Conservation (phyloP, 2,329 filamentous ascomycete species). For the Aspergillus aculeatus region DNA sequence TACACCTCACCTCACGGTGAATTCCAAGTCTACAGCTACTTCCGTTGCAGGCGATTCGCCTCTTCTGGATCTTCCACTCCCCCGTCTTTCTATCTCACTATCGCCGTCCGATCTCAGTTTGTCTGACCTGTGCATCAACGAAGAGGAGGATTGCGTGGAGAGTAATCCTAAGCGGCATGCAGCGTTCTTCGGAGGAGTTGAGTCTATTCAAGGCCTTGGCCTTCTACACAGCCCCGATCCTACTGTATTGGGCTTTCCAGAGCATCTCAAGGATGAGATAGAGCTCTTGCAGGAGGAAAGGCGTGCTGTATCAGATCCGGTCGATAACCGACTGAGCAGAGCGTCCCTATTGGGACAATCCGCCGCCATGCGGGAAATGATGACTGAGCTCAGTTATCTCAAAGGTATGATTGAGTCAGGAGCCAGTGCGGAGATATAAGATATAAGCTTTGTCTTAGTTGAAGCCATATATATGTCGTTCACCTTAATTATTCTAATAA, state of each 20-base stretch:
- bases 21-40: constrained; percentile 31
- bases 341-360: constrained; percentile 28
- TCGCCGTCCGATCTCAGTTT: constrained; percentile 29
- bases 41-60: constrained; percentile 29
- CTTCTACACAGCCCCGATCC: constrained; percentile 26
- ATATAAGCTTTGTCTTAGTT: neutral
- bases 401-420: constrained; percentile 47
- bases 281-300: neutral
- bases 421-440: constrained; percentile 18
- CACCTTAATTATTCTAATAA: neutral
- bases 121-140: constrained; percentile 34
- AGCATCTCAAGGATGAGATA: constrained; percentile 10
- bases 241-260: constrained; percentile 24
- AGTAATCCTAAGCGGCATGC: constrained; percentile 40
- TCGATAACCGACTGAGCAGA: constrained; percentile 16
- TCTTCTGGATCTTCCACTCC: constrained; percentile 24
- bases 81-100: constrained; percentile 27
- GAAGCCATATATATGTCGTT: neutral
- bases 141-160: constrained; percentile 33
- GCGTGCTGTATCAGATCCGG: constrained; percentile 1
- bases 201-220: constrained; percentile 30
- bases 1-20: constrained; percentile 37
- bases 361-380: constrained; percentile 48
- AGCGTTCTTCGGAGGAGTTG: constrained; percentile 34
- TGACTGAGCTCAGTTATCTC: constrained; percentile 54